Base-by-base conservation (phyloP, 495 filamentous ascomycete genomes). In the Penicillium atrosanguineum region DNA sequence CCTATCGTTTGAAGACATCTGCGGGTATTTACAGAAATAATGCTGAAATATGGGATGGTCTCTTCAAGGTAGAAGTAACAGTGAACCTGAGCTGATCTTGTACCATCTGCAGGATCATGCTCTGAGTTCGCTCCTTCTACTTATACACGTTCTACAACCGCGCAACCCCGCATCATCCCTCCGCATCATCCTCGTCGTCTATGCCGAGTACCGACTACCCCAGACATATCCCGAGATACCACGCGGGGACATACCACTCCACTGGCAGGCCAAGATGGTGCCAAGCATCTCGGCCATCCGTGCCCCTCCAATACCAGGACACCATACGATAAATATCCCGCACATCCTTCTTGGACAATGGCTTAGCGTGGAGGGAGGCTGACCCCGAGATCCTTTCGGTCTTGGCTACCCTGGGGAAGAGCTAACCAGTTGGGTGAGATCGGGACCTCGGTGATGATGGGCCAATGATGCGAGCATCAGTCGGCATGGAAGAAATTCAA, bases 1-100 rank as follows among this genome's bases (percentile, higher is more conserved):
- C 11, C 72, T 71, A 48, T 83, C 77, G 49, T 80, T 75, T 37
- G 54, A 25, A 45, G 48, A 36, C 59, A 62, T 62, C 5, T 40
- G 1, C 23, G 16, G 37, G 16, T 0, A 31, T 29, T 23, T 23
- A 19, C 20, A 42, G 4, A 43, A 36, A 16, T 5, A 23, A 5
- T n/a, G n/a, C 5, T 5, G 23, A 23, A 23, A 5, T 23, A 5
- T 2, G 23, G 23, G 16, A 39, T 29, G 8, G 18, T 15, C 14
- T 12, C 26, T n/a, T 9, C 21, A 19, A 19, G 14, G 12, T 3
- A 23, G 4, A 34, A 34, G 11, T 14, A 3, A 14, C 31, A 34
- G 14, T 14, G 31, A 34, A 34, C 8, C 12, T 12, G 31, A 34
- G 31, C 14, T 1, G 14, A 34, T 34, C 31, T 14, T 34, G 31